Conservation (phyloP, 495 filamentous ascomycete genomes). For the Penicillium ochrochloron region DNA sequence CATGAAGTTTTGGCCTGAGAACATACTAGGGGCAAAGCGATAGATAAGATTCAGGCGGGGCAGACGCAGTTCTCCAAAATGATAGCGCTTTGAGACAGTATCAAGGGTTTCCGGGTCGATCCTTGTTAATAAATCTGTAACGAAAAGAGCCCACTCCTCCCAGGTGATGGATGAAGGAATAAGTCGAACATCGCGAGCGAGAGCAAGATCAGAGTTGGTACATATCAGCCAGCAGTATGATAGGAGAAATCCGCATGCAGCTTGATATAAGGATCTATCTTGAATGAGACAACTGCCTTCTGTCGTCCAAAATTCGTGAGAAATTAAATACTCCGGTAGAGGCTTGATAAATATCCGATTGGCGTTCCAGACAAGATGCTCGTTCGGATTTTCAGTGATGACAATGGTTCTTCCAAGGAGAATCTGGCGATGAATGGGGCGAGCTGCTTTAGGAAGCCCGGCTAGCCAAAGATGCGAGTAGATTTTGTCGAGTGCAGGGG, state of each 20-base stretch:
- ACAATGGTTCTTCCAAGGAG: conserved; percentile 4
- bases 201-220: conserved; percentile 11
- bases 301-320: conserved; percentile 13
- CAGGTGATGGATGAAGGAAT: conserved; percentile 14
- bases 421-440: conserved; percentile 10
- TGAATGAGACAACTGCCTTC: conserved; percentile 3
- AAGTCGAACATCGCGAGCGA: conserved; percentile 10
- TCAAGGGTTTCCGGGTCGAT: conserved; percentile 10
- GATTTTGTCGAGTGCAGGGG: conserved; percentile 5
- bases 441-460: conserved; percentile 10
- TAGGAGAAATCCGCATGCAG: conserved; percentile 13
- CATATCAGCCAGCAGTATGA: conserved; percentile 20
- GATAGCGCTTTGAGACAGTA: conserved; percentile 13
- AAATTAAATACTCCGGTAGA: conserved; percentile 10
- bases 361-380: conserved; percentile 14
- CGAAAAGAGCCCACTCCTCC: conserved; percentile 13
- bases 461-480: conserved; percentile 13
- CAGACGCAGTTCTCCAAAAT: conserved; percentile 19
- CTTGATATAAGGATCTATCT: conserved; percentile 5
- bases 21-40: conserved; percentile 5
- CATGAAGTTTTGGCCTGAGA: conserved; percentile 4
- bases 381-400: conserved; percentile 10
- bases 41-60: conserved; percentile 16
- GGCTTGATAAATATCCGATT: conserved; percentile 20
- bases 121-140: conserved; percentile 11